Percentiles rank a stretch among this genome's conserved stretches.
phyloP scores from a whole-genome alignment of 768 basidiomycete genomes.

The Lentinula aciculospora region DNA sequence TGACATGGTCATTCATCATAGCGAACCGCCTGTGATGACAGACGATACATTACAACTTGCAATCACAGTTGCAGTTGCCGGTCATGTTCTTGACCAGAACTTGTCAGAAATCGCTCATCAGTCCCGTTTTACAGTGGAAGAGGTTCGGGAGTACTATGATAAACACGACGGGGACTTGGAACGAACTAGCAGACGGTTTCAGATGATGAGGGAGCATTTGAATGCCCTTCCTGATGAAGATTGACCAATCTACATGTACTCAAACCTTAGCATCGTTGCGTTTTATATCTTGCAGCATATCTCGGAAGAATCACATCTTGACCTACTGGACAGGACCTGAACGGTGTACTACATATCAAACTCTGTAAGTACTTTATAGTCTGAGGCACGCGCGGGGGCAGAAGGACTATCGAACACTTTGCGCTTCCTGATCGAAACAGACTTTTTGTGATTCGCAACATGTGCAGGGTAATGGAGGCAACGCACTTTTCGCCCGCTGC shows the following conservation, averaged over 20 bases:
- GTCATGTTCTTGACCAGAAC: slow-evolving; percentile 60
- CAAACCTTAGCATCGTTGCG: background rate
- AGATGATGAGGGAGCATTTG: slow-evolving; percentile 56
- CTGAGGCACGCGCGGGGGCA: slow-evolving; percentile 68
- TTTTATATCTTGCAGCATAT: background rate
- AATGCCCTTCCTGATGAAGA: slow-evolving; percentile 30
- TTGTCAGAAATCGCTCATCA: slow-evolving; percentile 64
- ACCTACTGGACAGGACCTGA: background rate
- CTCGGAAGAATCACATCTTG: no score
- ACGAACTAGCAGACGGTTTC: slow-evolving; percentile 59
- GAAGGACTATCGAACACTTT: slow-evolving; percentile 78
- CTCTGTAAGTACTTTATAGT: slow-evolving; percentile 63
- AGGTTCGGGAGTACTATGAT: slow-evolving; percentile 77
- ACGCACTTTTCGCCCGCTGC: slow-evolving; percentile 94
- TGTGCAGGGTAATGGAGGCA: background rate
- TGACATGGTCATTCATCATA: background rate
- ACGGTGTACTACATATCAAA: slow-evolving; percentile 39
- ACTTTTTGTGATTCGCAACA: background rate
- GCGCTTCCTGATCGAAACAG: slow-evolving; percentile 45
- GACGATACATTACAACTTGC: slow-evolving; percentile 5
- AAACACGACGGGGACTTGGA: slow-evolving; percentile 60
- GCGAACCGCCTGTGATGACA: background rate
- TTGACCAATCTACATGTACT: background rate
- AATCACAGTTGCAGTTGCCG: slow-evolving; percentile 5
- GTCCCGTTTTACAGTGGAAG: slow-evolving; percentile 66